Evolutionary conservation across 257 asterid species (phyloP), one percentile per base, ranked within the genome.

Genomic region (Phtheirospermum japonicum): DNA sequence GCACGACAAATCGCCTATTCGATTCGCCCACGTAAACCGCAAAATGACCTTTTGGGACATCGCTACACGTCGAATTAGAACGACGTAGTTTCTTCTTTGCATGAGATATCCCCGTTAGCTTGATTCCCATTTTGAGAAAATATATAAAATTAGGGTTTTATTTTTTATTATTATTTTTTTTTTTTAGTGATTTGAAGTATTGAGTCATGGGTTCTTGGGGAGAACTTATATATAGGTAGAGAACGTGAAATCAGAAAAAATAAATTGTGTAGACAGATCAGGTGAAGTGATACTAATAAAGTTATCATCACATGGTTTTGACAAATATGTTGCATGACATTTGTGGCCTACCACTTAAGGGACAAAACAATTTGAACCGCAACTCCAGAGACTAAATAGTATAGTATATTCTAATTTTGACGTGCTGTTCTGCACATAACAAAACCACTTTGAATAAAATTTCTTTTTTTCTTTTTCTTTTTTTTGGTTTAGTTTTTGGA

Each of bases 231-330:
- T 63, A 56, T 19, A 66, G 33, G 18, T 20, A 16, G 61, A n/a
- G n/a, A 11, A 45, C 6, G 14, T 4, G 4, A 3, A 45, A 0
- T 4, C 2, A 45, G 2, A 45, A 2, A 13, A 45, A 11, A 2
- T 3, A 71, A 65, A 68, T 74, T 70, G 78, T 72, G 78, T 66
- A 61, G 65, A 77, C 80, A 74, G 34, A 78, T 71, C 77, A 76
- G 79, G 79, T 79, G 90, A 81, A 71, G 62, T 56, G n/a, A 46
- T 48, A 48, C 11, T 23, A 67, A 73, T 61, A 63, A 73, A 67
- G 30, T 20, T 12, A 30, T 4, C 11, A 61, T 74, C 96, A 85
- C 96, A 85, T 87, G 94, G 85, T 66, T 78, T 71, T 87, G 96
- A 80, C 85, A 72, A 75, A 68, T 79, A 66, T 68, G 74, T 77